Base-by-base conservation (phyloP, 441 rosid species). In the Mallotus japonicus region DNA sequence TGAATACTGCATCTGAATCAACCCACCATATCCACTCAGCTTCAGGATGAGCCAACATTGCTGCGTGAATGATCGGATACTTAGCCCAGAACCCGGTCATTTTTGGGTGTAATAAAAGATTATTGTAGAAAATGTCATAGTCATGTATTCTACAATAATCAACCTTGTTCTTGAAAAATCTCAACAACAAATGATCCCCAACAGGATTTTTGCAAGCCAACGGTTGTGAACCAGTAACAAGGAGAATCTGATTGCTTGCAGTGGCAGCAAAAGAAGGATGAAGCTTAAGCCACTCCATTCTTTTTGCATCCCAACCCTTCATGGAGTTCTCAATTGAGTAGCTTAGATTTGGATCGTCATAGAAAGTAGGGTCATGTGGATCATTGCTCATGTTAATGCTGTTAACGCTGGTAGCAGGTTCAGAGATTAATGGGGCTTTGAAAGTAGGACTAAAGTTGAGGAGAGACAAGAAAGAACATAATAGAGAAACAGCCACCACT, bases 1-100 rank as follows among this genome's bases (percentile, higher is more conserved):
- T 89, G 82, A 94, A 79, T 47, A 82, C 42, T 15, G 99, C 99
- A 61, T 95, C 99, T 63, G 97, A 89, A 77, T 95, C 97, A 6
- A 92, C 90, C 99, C 97, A 94, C 99, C 99, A 94, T 86, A 94
- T 94, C 99, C 99, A 94, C 79, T 94, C 97, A 13, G 91, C 92
- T 70, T 94, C 97, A 44, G 99, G 99, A 78, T 92, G 97, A 49
- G 97, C 94, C 77, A 92, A 46, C 99, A 94, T 94, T 51, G 97
- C 89, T 49, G 97, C 90, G 60, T 80, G 78, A 22, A 92, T 81
- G 42, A 80, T 83, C 40, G 97, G 94, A 0, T 85, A 79, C 77
- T 95, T 92, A 8, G 97, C 97, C 99, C 97, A 95, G 65, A 1
- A 95, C 16, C 87, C 73, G 7, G 28, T 49, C 99, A 95, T 92